Base-by-base conservation (phyloP, 2,329 filamentous ascomycete genomes). In the Calcarisporium arbuscula region DNA sequence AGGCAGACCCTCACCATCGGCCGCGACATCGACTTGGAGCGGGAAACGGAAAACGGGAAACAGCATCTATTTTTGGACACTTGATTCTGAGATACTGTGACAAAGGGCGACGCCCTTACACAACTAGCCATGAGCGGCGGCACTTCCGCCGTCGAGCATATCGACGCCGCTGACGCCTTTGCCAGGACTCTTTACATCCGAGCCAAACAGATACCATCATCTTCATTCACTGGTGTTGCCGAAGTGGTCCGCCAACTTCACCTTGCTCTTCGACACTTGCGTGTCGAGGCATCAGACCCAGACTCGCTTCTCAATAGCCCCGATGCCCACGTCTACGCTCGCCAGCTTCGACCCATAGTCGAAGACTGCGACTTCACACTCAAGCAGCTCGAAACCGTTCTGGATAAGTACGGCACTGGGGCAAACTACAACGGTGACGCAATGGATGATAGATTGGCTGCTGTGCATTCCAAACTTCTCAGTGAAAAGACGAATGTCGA, bases 361-460 rank as follows among this genome's bases (percentile, higher is more conserved):
- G 63, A 72, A 43, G 71, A 77, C 48, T 72, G 70, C 48, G 68
- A 74, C 40, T 68, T 65, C 43, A 64, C 67, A 2, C 64, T 81
- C 10, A 64, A 65, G 44, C 67, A 77, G 49, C 67, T 80, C 26
- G 67, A 73, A 36, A 62, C 57, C 2, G 55, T 76, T 5, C 54
- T 81, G 5, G 64, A 69, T 39, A 69, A 64, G 45, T 67, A 70
- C 49, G 57, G 53, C 31, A 50, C 53, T 19, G 49, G 45, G 11
- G 42, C 29, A 31, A 45, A 34, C 36, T 44, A 48, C 35, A 48
- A 60, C 36, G 52, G 49, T 15, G 54, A 56, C 15, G 51, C 49
- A 8, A 50, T 61, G 25, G 60, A 58, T 17, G 59, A 57, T 30
- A 52, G 58, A 9, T 52, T 74, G 21, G 58, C 57, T 6, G 49